phyloP scores from a whole-genome alignment of 2,329 filamentous ascomycete genomes.

The Beauveria asiatica region DNA sequence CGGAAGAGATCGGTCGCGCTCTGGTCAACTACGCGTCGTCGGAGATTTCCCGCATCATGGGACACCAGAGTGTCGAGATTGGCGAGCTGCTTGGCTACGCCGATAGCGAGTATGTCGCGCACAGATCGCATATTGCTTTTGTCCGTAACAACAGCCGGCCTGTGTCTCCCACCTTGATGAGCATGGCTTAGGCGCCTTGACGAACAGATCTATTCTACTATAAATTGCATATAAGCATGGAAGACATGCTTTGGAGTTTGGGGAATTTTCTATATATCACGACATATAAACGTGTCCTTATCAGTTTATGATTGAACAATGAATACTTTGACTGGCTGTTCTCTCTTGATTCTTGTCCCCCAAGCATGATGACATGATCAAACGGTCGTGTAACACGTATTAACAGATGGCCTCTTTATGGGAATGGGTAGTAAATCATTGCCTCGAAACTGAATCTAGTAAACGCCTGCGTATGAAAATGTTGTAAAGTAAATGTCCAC shows the following conservation, averaged over 20 bases:
- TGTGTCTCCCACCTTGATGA: slow-evolving; percentile 34
- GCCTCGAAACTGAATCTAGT: not conserved
- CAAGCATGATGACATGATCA: not conserved
- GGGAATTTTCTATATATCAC: not conserved
- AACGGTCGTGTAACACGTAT: not conserved
- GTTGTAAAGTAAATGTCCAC: slow-evolving; percentile 1
- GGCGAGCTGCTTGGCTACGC: slow-evolving; percentile 75
- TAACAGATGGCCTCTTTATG: not conserved
- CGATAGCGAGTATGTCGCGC: slow-evolving; percentile 87
- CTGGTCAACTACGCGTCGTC: slow-evolving; percentile 86
- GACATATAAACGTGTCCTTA: not conserved
- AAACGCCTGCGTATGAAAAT: slow-evolving; percentile 8
- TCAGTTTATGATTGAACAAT: not conserved
- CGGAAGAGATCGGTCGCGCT: slow-evolving; percentile 73
- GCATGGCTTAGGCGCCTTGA: not conserved
- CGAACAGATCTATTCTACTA: not conserved
- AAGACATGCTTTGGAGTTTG: slow-evolving; percentile 6
- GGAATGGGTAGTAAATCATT: not conserved
- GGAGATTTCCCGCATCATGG: slow-evolving; percentile 79
- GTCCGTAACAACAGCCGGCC: slow-evolving; percentile 48
- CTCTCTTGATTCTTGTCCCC: not conserved
- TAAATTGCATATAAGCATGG: slow-evolving; percentile 5
- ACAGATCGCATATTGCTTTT: slow-evolving; percentile 80
- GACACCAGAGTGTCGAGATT: slow-evolving; percentile 75
- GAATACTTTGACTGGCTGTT: not conserved